Conservation (phyloP, 2,329 filamentous ascomycete species). For the Uncinocarpus reesii region DNA sequence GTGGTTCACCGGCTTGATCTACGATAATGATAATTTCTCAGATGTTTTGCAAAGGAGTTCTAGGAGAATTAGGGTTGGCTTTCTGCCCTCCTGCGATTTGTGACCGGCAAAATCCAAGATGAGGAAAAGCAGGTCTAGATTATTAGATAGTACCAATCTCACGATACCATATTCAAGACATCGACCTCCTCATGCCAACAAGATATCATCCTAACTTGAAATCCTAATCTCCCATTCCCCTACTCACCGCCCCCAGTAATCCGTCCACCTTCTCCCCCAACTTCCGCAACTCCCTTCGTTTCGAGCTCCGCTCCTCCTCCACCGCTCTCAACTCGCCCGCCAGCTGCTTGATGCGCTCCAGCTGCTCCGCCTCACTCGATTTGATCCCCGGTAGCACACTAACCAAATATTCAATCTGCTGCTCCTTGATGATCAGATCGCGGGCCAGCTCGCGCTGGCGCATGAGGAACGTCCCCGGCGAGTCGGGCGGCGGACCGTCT, state of each 20-base stretch:
- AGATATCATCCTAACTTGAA: not conserved
- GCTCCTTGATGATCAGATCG: slow-evolving; percentile 41
- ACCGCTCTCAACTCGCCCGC: slow-evolving; percentile 36
- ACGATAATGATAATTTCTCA: too few species aligned
- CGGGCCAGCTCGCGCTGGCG: slow-evolving; percentile 40
- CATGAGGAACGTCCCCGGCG: slow-evolving; percentile 33
- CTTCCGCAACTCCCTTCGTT: slow-evolving; percentile 34
- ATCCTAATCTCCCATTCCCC: slow-evolving; percentile 24
- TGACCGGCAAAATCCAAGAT: not conserved
- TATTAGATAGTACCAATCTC: not conserved
- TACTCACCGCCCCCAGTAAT: slow-evolving; percentile 34
- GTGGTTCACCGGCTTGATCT: not conserved
- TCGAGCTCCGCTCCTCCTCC: slow-evolving; percentile 35
- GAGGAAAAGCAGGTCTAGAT: not conserved
- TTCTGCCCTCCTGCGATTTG: not conserved
- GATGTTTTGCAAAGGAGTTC: too few species aligned
- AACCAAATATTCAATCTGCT: slow-evolving; percentile 43
- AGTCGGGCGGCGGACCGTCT: slow-evolving; percentile 26
- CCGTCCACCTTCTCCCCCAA: slow-evolving; percentile 34
- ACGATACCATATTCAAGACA: not conserved
- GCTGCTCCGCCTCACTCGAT: slow-evolving; percentile 37
- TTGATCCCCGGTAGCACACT: slow-evolving; percentile 39
- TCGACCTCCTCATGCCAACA: not conserved
- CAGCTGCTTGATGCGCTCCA: slow-evolving; percentile 34
- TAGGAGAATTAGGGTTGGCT: too few species aligned